These are phyloP conservation scores for Plenodomus biglobosus DNA, from an alignment of 2,329 filamentous ascomycete genomes.

Conservation along the genomic window DNA sequence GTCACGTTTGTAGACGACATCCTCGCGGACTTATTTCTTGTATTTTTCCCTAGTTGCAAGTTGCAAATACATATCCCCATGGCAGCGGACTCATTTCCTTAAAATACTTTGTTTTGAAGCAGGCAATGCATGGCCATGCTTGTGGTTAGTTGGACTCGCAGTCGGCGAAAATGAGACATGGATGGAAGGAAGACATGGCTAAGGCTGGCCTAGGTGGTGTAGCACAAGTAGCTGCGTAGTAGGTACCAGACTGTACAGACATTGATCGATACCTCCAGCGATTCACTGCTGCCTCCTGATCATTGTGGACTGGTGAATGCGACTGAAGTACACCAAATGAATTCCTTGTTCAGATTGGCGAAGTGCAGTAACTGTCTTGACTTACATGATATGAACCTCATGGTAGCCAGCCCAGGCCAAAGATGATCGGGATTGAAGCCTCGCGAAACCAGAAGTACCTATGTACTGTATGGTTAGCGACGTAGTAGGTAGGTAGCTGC, in stretches of 20 bases:
- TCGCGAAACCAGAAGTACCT: too few relatives aligned
- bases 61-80: neutral
- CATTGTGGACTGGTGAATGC: too few relatives aligned
- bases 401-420: too few relatives aligned
- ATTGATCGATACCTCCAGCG: slow-evolving; percentile 13
- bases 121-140: neutral
- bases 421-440: too few relatives aligned
- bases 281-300: neutral
- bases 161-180: slow-evolving; percentile 8
- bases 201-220: slow-evolving; percentile 24
- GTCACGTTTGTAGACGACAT: neutral
- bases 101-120: neutral
- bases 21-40: neutral
- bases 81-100: neutral
- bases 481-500: too few relatives aligned
- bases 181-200: slow-evolving; percentile 10
- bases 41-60: neutral
- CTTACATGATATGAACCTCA: too few relatives aligned
- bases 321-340: too few relatives aligned
- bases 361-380: too few relatives aligned
- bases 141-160: slow-evolving; percentile 2
- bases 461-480: too few relatives aligned
- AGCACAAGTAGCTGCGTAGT: slow-evolving; percentile 6
- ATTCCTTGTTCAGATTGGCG: too few relatives aligned
- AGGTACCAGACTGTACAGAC: slow-evolving; percentile 19